A percentile compares a stretch with the other conserved stretches of the same genome.
phyloP scores from a whole-genome alignment of 2,329 filamentous ascomycete species.

The Colletotrichum camelliae region DNA sequence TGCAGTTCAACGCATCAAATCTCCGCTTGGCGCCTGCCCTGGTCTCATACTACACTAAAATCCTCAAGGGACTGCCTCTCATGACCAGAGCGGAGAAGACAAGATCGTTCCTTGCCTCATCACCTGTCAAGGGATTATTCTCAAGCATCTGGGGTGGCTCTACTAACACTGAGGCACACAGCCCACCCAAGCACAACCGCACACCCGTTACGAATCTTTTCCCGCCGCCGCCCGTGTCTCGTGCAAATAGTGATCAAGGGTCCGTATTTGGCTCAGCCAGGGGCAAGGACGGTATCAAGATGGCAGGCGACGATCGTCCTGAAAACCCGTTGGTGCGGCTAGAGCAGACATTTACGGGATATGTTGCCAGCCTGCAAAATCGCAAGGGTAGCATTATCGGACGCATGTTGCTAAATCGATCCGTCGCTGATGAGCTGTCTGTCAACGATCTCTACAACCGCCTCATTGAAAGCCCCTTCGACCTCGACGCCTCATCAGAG shows the following conservation, averaged over 20 bases:
- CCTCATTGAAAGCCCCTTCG: conserved; percentile 82
- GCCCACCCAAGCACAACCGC: conserved; percentile 44
- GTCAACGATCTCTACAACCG: conserved; percentile 93
- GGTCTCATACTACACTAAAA: conserved; percentile 79
- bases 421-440: conserved; percentile 74
- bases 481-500: conserved; percentile 77
- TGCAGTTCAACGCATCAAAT: conserved; percentile 73
- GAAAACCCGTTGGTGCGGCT: conserved; percentile 74
- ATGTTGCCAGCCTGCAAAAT: conserved; percentile 80
- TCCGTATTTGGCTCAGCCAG: conserved; percentile 62
- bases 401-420: conserved; percentile 73
- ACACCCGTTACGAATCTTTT: conserved; percentile 43
- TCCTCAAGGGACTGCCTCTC: conserved; percentile 72
- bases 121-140: conserved; percentile 82
- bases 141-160: conserved; percentile 78
- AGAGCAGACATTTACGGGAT: conserved; percentile 85
- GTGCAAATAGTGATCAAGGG: conserved; percentile 50
- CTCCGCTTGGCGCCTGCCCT: conserved; percentile 68
- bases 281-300: conserved; percentile 49
- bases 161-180: conserved; percentile 46
- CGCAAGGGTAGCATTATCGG: conserved; percentile 89
- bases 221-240: conserved; percentile 38
- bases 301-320: conserved; percentile 56
- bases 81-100: conserved; percentile 68
- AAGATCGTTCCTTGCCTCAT: conserved; percentile 76